A percentile compares a stretch with the other conserved stretches of the same genome.
These are phyloP conservation scores for Collybia sordida DNA, from an alignment of 768 basidiomycete species.

Conservation along the genomic window DNA sequence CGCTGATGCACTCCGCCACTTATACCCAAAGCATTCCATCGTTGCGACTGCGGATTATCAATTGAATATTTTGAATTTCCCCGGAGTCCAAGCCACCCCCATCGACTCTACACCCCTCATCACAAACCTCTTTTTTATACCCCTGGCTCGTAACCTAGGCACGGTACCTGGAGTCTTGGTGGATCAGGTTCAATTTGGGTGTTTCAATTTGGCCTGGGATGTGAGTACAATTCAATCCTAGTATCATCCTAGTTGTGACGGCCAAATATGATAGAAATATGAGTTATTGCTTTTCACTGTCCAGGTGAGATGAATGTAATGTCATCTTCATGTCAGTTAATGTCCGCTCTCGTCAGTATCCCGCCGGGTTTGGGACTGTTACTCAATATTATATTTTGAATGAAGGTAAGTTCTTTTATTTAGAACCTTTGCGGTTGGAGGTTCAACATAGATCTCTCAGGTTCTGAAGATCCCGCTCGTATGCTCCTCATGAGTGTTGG, in stretches of 20 bases:
- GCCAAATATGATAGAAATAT: constrained; percentile 35
- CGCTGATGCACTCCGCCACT: constrained; percentile 46
- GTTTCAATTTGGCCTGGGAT: constrained; percentile 58
- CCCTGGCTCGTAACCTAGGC: constrained; percentile 41
- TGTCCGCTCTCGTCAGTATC: constrained; percentile 22
- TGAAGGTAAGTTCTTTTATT: constrained; percentile 39
- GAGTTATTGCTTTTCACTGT: constrained; percentile 57
- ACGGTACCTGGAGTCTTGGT: constrained; percentile 51
- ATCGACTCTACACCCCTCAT: constrained; percentile 50
- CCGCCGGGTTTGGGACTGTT: constrained; percentile 22
- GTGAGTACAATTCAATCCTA: constrained; percentile 30
- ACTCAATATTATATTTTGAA: constrained; percentile 55
- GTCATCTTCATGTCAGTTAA: constrained; percentile 3
- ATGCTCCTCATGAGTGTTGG: constrained; percentile 54
- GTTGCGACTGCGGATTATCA: constrained; percentile 48
- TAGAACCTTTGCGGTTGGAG: not conserved
- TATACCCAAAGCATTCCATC: constrained; percentile 64
- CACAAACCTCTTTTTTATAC: constrained; percentile 46
- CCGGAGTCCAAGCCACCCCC: constrained; percentile 44
- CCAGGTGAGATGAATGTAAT: constrained; percentile 34
- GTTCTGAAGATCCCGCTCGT: constrained; percentile 48
- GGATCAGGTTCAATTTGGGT: constrained; percentile 52
- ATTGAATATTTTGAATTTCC: constrained; percentile 50
- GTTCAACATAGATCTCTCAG: constrained; percentile 13
- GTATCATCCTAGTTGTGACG: not conserved